These are phyloP conservation scores for Macadamia integrifolia DNA, from an alignment of 164 flowering plant species.

Conservation along the genomic window DNA sequence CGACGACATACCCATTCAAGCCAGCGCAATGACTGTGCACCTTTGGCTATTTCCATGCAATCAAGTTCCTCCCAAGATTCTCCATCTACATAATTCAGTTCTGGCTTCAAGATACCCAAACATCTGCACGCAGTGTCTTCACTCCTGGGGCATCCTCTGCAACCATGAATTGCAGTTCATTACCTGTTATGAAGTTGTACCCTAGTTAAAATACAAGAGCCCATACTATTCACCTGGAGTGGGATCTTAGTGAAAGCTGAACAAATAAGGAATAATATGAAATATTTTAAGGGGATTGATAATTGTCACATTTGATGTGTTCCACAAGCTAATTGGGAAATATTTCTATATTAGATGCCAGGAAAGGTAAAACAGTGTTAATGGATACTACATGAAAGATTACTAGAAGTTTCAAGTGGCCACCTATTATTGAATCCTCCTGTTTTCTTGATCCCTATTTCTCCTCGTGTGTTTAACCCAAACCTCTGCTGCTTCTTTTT, in stretches of 20 bases:
- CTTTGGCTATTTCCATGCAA: conserved; percentile 41
- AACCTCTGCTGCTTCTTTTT: too few relatives aligned
- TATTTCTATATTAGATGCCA: too few relatives aligned
- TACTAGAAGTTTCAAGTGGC: too few relatives aligned
- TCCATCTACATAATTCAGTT: conserved; percentile 50
- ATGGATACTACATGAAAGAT: too few relatives aligned
- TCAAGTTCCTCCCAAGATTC: conserved; percentile 95
- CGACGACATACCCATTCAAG: conserved; percentile 76
- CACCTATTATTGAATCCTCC: too few relatives aligned
- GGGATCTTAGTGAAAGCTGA: neutral
- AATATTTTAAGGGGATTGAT: too few relatives aligned
- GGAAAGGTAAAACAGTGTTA: too few relatives aligned
- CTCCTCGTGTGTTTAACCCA: too few relatives aligned
- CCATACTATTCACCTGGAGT: conserved; percentile 3
- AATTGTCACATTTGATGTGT: too few relatives aligned
- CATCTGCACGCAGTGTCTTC: conserved; percentile 59
- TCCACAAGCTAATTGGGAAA: too few relatives aligned
- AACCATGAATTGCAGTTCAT: conserved; percentile 55
- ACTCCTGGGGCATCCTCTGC: conserved; percentile 89
- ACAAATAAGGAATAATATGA: neutral
- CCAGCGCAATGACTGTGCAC: conserved; percentile 79
- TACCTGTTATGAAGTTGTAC: conserved; percentile 34
- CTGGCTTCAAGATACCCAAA: conserved; percentile 62
- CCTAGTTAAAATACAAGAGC: conserved; percentile 31
- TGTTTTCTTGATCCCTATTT: too few relatives aligned